These are phyloP conservation scores for Hypholoma fasciculare DNA, from an alignment of 768 basidiomycete species.

Conservation along the genomic window DNA sequence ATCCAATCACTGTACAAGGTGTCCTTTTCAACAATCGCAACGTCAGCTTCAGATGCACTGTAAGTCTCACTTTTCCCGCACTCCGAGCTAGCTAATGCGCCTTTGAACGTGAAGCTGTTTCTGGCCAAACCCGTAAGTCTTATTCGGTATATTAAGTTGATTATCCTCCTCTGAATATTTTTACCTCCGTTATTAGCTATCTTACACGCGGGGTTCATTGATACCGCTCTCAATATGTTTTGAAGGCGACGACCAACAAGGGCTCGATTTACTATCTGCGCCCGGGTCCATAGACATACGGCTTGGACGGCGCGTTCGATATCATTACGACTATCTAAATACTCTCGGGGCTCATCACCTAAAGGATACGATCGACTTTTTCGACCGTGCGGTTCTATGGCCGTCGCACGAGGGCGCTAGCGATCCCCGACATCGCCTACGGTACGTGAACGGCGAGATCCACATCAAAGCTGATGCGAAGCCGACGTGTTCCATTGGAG, in stretches of 20 bases:
- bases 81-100: neutral
- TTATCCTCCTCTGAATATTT: neutral
- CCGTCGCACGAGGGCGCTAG: conserved; percentile 22
- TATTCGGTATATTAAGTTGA: neutral
- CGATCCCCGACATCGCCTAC: conserved; percentile 21
- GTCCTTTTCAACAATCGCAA: conserved; percentile 27
- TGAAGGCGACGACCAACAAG: conserved; percentile 31
- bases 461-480: conserved; percentile 33
- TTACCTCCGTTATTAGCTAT: conserved; percentile 29
- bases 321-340: conserved; percentile 9
- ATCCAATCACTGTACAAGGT: conserved; percentile 27
- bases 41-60: conserved; percentile 32
- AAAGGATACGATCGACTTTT: conserved; percentile 14
- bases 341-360: conserved; percentile 8
- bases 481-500: conserved; percentile 35
- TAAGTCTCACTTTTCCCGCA: conserved; percentile 19
- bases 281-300: conserved; percentile 32
- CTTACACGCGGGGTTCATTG: conserved; percentile 39
- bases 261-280: conserved; percentile 33
- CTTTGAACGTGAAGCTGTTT: conserved; percentile 27
- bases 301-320: conserved; percentile 15
- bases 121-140: conserved; percentile 40
- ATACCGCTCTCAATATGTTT: conserved; percentile 37
- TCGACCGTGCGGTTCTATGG: conserved; percentile 18
- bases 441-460: conserved; percentile 36